These are phyloP conservation scores for Gossypium australe DNA, from an alignment of 345 rosid genomes.

Conservation along the genomic window DNA sequence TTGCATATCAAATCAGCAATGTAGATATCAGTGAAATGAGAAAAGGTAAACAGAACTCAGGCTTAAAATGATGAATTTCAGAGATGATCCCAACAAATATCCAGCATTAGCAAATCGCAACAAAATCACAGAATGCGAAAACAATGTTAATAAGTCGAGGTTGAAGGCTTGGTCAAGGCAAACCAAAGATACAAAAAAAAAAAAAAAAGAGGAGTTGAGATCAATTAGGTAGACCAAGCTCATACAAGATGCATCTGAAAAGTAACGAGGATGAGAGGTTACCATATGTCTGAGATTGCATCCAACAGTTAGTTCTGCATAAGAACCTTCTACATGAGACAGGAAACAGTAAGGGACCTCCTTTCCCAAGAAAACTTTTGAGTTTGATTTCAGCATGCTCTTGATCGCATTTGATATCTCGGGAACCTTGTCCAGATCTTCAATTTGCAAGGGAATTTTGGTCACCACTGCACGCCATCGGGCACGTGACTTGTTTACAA, in stretches of 20 bases:
- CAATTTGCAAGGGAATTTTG: slow-evolving; percentile 59
- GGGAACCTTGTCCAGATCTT: slow-evolving; percentile 68
- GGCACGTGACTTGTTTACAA: slow-evolving; percentile 89
- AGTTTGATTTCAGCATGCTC: slow-evolving; percentile 47
- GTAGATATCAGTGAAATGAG: neutral
- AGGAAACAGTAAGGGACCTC: slow-evolving; percentile 83
- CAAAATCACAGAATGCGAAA: neutral
- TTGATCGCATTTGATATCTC: slow-evolving; percentile 63
- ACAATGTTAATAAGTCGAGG: neutral
- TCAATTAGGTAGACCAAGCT: neutral
- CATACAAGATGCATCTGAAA: neutral
- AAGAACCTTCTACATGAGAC: slow-evolving; percentile 63
- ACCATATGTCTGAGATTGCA: slow-evolving; percentile 87
- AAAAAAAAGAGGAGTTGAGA: neutral
- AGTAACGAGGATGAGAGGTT: neutral
- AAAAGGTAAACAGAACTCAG: neutral
- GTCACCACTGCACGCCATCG: slow-evolving; percentile 58
- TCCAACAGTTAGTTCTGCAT: slow-evolving; percentile 69
- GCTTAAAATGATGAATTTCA: neutral
- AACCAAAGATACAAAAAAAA: neutral
- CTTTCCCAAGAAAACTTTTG: slow-evolving; percentile 74
- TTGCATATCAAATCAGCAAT: neutral
- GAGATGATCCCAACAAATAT: neutral
- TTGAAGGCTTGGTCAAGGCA: neutral
- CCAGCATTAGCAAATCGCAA: neutral